These are phyloP conservation scores for Cryptomeria japonica DNA, from an alignment of 75 land plant genomes.

Conservation along the genomic window DNA sequence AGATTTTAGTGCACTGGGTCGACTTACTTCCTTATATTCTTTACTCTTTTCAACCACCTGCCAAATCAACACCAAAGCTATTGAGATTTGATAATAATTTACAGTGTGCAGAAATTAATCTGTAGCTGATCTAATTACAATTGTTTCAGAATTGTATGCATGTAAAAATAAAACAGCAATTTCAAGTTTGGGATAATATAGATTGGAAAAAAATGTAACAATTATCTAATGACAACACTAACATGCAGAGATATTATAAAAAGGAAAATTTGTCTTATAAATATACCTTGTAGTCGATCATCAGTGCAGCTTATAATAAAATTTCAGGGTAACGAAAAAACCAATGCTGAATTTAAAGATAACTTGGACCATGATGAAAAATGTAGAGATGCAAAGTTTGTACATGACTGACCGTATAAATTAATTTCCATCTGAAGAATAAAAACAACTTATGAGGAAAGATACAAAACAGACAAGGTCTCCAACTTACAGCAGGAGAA, in stretches of 20 bases:
- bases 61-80: background rate
- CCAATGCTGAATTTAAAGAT: background rate
- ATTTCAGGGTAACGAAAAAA: background rate
- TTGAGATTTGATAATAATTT: background rate
- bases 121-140: background rate
- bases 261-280: background rate
- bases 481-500: background rate
- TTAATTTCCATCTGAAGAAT: background rate
- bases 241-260: background rate
- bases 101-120: background rate
- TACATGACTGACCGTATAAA: background rate
- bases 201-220: background rate
- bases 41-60: constrained; percentile 91
- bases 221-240: background rate
- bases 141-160: background rate
- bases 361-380: background rate
- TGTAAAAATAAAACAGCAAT: background rate
- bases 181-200: background rate
- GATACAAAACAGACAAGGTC: background rate
- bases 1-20: constrained; percentile 59
- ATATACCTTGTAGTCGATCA: background rate
- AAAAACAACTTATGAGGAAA: background rate
- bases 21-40: constrained; percentile 65
- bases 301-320: background rate
- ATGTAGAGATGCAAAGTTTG: background rate